Conservation (phyloP, 2,329 filamentous ascomycete species). For the Boeremia lycopersici region DNA sequence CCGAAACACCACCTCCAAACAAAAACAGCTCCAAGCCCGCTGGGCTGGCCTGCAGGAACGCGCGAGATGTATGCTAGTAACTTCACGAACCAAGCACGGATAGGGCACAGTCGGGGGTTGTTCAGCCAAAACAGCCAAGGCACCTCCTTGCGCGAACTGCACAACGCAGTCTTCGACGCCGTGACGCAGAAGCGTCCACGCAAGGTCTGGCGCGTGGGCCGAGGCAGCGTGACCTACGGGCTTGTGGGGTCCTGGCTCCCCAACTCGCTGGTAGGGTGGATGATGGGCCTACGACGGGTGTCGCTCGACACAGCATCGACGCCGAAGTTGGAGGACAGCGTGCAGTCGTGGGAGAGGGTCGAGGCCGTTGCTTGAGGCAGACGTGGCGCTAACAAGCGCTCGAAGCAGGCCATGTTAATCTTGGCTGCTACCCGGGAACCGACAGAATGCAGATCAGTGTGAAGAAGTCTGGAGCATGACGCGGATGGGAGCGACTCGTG, state of each 20-base stretch:
- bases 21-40: slow-evolving; percentile 39
- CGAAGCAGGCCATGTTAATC: slow-evolving; percentile 1
- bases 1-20: slow-evolving; percentile 50
- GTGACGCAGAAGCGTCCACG: slow-evolving; percentile 68
- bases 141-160: slow-evolving; percentile 76
- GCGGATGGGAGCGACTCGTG: slow-evolving; percentile 4
- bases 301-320: slow-evolving; percentile 39
- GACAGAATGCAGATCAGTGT: slow-evolving; percentile 15
- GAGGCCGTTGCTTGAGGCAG: slow-evolving; percentile 4
- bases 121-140: slow-evolving; percentile 61
- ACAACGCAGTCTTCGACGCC: slow-evolving; percentile 89
- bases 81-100: slow-evolving; percentile 45
- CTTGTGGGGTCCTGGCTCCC: slow-evolving; percentile 84
- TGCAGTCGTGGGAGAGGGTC: slow-evolving; percentile 53
- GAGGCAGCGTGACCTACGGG: slow-evolving; percentile 83
- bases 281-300: slow-evolving; percentile 79
- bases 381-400: neutral
- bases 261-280: slow-evolving; percentile 77
- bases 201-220: slow-evolving; percentile 76
- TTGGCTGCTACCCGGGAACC: slow-evolving; percentile 8
- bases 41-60: slow-evolving; percentile 46
- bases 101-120: slow-evolving; percentile 59
- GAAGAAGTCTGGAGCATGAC: slow-evolving; percentile 7
- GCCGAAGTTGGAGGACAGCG: slow-evolving; percentile 51
- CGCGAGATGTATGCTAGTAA: slow-evolving; percentile 46